Evolutionary conservation across 208 protist genomes (phyloP).

Genomic region (Trypanosoma vivax): DNA sequence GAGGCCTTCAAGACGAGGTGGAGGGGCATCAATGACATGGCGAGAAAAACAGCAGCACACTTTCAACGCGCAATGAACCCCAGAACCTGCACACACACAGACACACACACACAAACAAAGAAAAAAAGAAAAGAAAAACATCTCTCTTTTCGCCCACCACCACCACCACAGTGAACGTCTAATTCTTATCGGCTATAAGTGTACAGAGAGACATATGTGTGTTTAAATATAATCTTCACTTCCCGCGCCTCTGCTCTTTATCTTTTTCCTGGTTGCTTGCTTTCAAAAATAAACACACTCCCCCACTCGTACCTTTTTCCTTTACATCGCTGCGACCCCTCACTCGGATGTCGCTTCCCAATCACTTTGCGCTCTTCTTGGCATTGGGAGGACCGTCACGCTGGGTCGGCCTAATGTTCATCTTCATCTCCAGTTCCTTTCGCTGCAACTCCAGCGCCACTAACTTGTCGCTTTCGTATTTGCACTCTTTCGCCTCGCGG

Average conservation of each 20-base stretch:
- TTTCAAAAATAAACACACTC: no score
- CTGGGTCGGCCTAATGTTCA: slow-evolving; percentile 10
- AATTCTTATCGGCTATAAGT: no score
- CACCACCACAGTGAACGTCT: no score
- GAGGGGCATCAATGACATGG: no score
- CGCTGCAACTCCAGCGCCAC: slow-evolving; percentile 40
- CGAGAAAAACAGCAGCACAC: no score
- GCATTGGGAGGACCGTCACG: neutral
- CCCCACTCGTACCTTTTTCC: neutral
- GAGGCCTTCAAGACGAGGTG: no score
- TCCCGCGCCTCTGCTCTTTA: neutral
- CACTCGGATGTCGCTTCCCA: no score
- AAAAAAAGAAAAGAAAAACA: no score
- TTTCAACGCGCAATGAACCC: no score
- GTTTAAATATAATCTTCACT: neutral
- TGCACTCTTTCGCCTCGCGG: slow-evolving; percentile 56
- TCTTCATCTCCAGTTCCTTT: slow-evolving; percentile 63
- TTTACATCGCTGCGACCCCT: neutral
- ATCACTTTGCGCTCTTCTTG: neutral
- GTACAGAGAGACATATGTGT: neutral
- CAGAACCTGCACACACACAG: no score
- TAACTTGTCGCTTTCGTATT: slow-evolving; percentile 74
- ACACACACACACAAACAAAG: no score
- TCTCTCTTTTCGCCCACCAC: no score
- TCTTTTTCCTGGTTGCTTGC: neutral